These are phyloP conservation scores for Cenchrus purpureus DNA, from an alignment of 176 grass and related monocot species.

Conservation along the genomic window DNA sequence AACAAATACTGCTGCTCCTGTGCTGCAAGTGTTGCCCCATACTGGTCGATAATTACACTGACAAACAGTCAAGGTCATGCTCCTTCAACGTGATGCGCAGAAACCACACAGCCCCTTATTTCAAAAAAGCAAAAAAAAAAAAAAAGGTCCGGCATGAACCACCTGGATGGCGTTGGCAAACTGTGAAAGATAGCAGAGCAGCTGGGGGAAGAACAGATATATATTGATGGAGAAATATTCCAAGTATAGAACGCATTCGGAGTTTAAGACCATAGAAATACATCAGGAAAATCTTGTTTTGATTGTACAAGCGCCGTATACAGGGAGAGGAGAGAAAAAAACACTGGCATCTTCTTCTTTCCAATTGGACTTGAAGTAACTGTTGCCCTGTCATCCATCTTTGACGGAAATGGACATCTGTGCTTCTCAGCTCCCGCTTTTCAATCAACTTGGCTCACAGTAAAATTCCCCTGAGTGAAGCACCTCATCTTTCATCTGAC, in stretches of 20 bases:
- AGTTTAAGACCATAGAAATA: neutral
- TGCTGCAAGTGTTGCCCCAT: neutral
- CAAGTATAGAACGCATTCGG: neutral
- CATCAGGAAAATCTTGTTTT: neutral
- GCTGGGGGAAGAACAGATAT: neutral
- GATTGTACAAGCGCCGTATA: neutral
- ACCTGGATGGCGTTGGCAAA: slow-evolving; percentile 19
- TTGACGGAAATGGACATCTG: slow-evolving; percentile 39
- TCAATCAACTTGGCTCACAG: slow-evolving; percentile 32
- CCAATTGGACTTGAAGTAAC: slow-evolving; percentile 21
- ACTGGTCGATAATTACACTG: neutral
- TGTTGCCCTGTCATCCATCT: neutral
- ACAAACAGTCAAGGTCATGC: slow-evolving; percentile 1
- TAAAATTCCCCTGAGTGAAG: slow-evolving; percentile 31
- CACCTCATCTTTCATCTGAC: slow-evolving; percentile 20
- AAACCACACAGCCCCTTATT: neutral
- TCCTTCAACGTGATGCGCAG: slow-evolving; percentile 25
- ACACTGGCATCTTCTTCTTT: slow-evolving; percentile 11
- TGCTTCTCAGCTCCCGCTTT: slow-evolving; percentile 18
- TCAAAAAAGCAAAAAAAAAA: too few species aligned
- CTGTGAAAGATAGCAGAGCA: neutral
- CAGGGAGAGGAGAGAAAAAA: neutral
- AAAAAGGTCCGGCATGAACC: neutral
- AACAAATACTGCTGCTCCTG: neutral
- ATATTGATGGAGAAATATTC: neutral